These are phyloP conservation scores for Gigaspora rosea DNA, from an alignment of 192 early-diverging fungal genomes.

Conservation along the genomic window DNA sequence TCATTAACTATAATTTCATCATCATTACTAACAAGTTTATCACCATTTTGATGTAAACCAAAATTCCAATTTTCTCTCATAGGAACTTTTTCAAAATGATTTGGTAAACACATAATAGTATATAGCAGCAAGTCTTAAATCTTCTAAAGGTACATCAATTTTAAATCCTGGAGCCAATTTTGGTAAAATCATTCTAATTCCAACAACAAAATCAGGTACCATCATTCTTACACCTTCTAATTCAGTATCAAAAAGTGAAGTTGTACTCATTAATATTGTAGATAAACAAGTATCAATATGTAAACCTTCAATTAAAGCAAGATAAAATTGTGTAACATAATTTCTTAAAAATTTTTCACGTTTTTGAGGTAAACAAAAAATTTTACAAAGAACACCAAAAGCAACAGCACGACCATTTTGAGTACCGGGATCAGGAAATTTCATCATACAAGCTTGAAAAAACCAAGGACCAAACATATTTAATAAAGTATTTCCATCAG, in stretches of 20 bases:
- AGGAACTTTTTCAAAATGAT: constrained; percentile 68
- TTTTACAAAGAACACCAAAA: constrained; percentile 70
- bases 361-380: constrained; percentile 71
- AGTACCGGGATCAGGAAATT: constrained; percentile 25
- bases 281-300: constrained; percentile 62
- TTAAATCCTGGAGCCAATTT: constrained; percentile 41
- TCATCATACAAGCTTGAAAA: constrained; percentile 65
- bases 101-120: constrained; percentile 66
- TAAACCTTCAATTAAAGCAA: constrained; percentile 60
- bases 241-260: constrained; percentile 63
- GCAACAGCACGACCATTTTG: constrained; percentile 69
- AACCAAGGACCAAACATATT: constrained; percentile 83
- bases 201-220: constrained; percentile 72
- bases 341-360: constrained; percentile 55
- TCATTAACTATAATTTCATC: constrained; percentile 56
- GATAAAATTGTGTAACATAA: constrained; percentile 79
- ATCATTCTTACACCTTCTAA: constrained; percentile 74
- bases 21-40: constrained; percentile 38
- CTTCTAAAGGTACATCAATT: constrained; percentile 54
- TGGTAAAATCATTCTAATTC: constrained; percentile 63
- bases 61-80: constrained; percentile 53
- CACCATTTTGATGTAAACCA: constrained; percentile 44
- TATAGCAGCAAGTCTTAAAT: constrained; percentile 67
- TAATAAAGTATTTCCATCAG: constrained; percentile 77
- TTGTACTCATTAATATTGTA: constrained; percentile 66